Conservation (phyloP, 768 basidiomycete genomes). For the Crucibulum laeve region DNA sequence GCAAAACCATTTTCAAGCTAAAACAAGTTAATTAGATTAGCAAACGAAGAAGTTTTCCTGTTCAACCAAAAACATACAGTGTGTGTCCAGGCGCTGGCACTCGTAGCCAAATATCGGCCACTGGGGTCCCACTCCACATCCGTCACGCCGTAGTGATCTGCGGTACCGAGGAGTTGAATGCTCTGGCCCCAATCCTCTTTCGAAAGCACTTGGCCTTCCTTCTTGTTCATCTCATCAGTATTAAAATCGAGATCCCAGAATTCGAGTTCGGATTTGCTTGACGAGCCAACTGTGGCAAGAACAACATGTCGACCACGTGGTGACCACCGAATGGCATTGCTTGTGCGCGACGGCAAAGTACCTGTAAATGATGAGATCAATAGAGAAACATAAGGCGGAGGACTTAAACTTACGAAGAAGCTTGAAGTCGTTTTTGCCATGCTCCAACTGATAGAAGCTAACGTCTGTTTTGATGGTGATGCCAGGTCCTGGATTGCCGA, state of each 20-base stretch:
- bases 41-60: constrained; percentile 3
- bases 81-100: constrained; percentile 93
- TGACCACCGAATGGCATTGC: constrained; percentile 95
- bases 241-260: constrained; percentile 99
- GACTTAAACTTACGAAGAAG: constrained; percentile 60
- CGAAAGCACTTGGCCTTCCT: constrained; percentile 45
- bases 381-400: constrained; percentile 7
- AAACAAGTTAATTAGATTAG: constrained; percentile 4
- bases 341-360: constrained; percentile 75
- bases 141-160: constrained; percentile 96
- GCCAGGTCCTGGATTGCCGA: constrained; percentile 85
- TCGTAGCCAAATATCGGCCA: constrained; percentile 89
- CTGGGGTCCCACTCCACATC: constrained; percentile 99
- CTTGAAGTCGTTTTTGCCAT: constrained; percentile 90
- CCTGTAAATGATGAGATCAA: constrained; percentile 34
- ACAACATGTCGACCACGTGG: constrained; percentile 95
- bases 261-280: constrained; percentile 93
- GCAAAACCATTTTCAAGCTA: constrained; percentile 96
- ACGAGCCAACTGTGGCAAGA: constrained; percentile 92
- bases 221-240: constrained; percentile 47
- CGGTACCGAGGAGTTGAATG: constrained; percentile 79
- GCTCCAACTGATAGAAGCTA: constrained; percentile 93
- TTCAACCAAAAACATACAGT: constrained; percentile 52
- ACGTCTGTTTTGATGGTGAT: constrained; percentile 95
- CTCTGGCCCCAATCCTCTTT: constrained; percentile 81